Percentiles rank a stretch among this genome's conserved stretches.
Evolutionary conservation across 306 rosid genomes (phyloP).

Genomic region (Rubus idaeus): DNA sequence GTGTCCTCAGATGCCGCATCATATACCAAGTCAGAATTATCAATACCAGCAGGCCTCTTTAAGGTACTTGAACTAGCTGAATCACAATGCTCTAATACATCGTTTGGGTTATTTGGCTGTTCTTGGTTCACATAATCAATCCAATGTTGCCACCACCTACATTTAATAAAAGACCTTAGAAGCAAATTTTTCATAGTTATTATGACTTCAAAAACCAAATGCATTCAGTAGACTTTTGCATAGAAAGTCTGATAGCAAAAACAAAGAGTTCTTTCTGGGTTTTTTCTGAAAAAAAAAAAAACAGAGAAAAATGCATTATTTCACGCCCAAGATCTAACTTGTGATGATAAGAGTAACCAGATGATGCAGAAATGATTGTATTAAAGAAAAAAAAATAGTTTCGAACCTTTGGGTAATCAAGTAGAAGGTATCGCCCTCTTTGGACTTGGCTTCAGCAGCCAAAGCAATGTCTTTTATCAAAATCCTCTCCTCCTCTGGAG

Average conservation of each 20-base stretch:
- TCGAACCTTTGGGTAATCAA: constrained; percentile 82
- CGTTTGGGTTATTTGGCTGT: constrained; percentile 61
- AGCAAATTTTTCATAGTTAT: no score
- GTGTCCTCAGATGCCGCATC: constrained; percentile 63
- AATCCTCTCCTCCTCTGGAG: constrained; percentile 88
- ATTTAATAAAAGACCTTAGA: neutral
- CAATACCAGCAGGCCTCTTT: constrained; percentile 64
- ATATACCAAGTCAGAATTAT: constrained; percentile 81
- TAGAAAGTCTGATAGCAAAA: no score
- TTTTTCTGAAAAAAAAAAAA: no score
- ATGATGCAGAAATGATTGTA: no score
- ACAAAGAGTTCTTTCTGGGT: no score
- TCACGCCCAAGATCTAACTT: no score
- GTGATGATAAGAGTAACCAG: no score
- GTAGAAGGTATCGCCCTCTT: constrained; percentile 84
- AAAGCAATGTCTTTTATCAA: constrained; percentile 88
- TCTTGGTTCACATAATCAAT: constrained; percentile 95
- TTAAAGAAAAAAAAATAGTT: neutral
- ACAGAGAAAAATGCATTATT: no score
- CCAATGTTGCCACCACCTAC: constrained; percentile 99
- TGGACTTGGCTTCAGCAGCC: constrained; percentile 69
- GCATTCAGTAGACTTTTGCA: no score
- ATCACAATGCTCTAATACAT: constrained; percentile 70
- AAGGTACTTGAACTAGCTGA: constrained; percentile 44
- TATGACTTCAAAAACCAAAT: no score